phyloP scores from a whole-genome alignment of 352 stramenopile genomes.

The Phytopythium delawarense region DNA sequence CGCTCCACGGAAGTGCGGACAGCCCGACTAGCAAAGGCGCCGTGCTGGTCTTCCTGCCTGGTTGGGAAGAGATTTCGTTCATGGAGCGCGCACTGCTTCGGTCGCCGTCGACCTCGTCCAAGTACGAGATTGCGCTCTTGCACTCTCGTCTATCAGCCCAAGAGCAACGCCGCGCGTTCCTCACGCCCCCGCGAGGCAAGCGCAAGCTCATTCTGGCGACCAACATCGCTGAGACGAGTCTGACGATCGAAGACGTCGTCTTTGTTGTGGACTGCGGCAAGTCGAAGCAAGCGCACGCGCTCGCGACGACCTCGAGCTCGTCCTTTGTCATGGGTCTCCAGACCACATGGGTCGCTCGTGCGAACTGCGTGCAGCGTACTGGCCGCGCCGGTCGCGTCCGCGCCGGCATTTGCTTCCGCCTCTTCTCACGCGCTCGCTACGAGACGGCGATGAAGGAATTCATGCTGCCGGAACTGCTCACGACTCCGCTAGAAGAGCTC shows the following conservation, averaged over 20 bases:
- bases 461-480: conserved; percentile 71
- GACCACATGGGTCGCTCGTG: conserved; percentile 84
- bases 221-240: conserved; percentile 95
- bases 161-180: conserved; percentile 69
- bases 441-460: conserved; percentile 72
- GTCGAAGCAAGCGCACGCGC: conserved; percentile 69
- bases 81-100: conserved; percentile 61
- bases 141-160: conserved; percentile 68
- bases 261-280: conserved; percentile 88
- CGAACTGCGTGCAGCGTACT: conserved; percentile 87
- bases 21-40: conserved; percentile 40
- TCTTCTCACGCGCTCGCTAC: conserved; percentile 64
- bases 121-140: conserved; percentile 68
- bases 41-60: conserved; percentile 78
- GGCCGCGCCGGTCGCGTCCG: conserved; percentile 92
- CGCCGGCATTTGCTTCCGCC: conserved; percentile 90
- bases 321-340: conserved; percentile 88
- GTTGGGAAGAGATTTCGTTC: conserved; percentile 82
- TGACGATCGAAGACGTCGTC: conserved; percentile 95
- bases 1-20: conserved; percentile 26
- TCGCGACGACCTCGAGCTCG: conserved; percentile 60
- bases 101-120: conserved; percentile 39
- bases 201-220: conserved; percentile 89
- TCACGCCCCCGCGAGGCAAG: conserved; percentile 50
- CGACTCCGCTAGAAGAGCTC: conserved; percentile 66